A percentile compares a stretch with the other conserved stretches of the same genome.
Evolutionary conservation across 352 stramenopile genomes (phyloP).

Genomic region (Peronospora destructor): DNA sequence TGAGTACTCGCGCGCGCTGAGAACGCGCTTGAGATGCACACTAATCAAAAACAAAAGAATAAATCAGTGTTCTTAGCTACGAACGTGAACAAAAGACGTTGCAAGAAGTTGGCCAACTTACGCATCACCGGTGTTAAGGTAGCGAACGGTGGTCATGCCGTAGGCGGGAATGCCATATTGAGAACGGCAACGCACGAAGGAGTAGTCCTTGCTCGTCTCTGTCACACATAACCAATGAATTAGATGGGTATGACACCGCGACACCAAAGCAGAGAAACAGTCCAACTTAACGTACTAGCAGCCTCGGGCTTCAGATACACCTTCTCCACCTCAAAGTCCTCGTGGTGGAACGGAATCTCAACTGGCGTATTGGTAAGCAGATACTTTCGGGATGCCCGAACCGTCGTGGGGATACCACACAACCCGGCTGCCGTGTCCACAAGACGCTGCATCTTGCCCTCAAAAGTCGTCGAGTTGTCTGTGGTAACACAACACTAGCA

Average conservation of each 20-base stretch:
- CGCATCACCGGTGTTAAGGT: slow-evolving; percentile 67
- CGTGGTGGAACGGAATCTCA: slow-evolving; percentile 70
- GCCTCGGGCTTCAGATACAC: slow-evolving; percentile 74
- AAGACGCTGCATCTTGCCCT: slow-evolving; percentile 84
- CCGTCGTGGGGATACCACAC: slow-evolving; percentile 68
- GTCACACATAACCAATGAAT: slow-evolving; percentile 2
- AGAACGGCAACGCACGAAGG: slow-evolving; percentile 77
- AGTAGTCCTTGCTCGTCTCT: slow-evolving; percentile 81
- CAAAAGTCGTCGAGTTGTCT: slow-evolving; percentile 82
- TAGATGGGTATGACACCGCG: not conserved
- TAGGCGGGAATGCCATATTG: slow-evolving; percentile 81
- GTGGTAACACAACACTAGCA: slow-evolving; percentile 4
- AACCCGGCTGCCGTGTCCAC: slow-evolving; percentile 67
- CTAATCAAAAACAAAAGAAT: slow-evolving; percentile 19
- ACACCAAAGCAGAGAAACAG: not conserved
- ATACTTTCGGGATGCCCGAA: slow-evolving; percentile 76
- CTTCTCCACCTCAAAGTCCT: slow-evolving; percentile 85
- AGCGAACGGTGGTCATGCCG: slow-evolving; percentile 82
- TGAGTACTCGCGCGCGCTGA: slow-evolving; percentile 76
- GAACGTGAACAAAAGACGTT: not conserved
- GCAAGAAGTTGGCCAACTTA: slow-evolving; percentile 27
- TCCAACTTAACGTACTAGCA: slow-evolving; percentile 25
- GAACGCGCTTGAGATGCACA: slow-evolving; percentile 77
- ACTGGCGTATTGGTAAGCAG: slow-evolving; percentile 41
- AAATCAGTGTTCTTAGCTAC: slow-evolving; percentile 2